phyloP scores from a whole-genome alignment of 2,329 filamentous ascomycete species.

The Elsinoe perseae region DNA sequence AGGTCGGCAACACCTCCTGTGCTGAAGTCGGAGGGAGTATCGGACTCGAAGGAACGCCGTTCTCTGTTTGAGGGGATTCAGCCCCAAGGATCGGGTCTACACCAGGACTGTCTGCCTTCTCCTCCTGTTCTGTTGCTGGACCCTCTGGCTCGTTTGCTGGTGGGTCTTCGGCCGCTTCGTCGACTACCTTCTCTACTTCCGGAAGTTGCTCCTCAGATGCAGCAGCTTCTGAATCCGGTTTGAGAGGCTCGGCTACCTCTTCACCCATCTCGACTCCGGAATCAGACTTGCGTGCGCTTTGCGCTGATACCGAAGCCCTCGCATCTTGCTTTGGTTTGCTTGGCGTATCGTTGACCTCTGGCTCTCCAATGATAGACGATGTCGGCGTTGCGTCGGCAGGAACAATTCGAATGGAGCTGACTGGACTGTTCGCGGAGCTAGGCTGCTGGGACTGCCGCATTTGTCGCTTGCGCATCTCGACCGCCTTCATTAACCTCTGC shows the following conservation, averaged over 20 bases:
- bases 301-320: background rate
- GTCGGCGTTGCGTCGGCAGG: background rate
- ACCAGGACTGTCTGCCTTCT: background rate
- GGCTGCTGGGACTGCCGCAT: slow-evolving; percentile 36
- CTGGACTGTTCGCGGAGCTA: background rate
- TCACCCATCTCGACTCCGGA: slow-evolving; percentile 48
- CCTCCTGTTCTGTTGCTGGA: background rate
- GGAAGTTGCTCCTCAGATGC: background rate
- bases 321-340: background rate
- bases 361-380: slow-evolving; percentile 4
- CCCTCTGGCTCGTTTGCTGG: background rate
- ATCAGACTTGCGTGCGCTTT: slow-evolving; percentile 40
- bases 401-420: background rate
- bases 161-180: background rate
- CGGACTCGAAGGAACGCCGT: background rate
- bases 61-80: background rate
- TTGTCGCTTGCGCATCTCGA: slow-evolving; percentile 82
- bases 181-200: background rate
- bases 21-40: background rate
- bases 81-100: slow-evolving; percentile 1
- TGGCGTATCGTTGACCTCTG: background rate
- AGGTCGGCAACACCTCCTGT: too few relatives aligned
- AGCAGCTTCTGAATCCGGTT: background rate
- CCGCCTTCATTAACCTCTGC: slow-evolving; percentile 83
- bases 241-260: background rate